These are phyloP conservation scores for Pugionium dolabratum DNA, from an alignment of 345 rosid genomes.

Conservation along the genomic window DNA sequence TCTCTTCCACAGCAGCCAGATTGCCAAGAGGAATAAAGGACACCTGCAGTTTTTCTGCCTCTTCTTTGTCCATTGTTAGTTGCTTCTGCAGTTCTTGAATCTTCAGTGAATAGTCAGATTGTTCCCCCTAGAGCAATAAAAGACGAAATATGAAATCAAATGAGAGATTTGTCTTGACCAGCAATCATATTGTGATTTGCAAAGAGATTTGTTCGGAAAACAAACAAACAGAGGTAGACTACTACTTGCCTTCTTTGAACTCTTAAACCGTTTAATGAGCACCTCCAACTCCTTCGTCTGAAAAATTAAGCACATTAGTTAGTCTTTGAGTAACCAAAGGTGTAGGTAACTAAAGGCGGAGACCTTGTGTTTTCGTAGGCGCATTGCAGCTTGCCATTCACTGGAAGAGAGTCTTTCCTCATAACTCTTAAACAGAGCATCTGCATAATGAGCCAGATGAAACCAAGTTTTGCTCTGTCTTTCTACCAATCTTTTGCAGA, in stretches of 20 bases:
- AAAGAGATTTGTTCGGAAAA: conserved; percentile 17
- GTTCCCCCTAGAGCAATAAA: conserved; percentile 59
- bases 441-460: conserved; percentile 93
- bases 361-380: conserved; percentile 92
- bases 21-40: conserved; percentile 8
- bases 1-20: conserved; percentile 18
- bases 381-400: conserved; percentile 98
- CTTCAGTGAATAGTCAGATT: conserved; percentile 72
- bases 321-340: neutral
- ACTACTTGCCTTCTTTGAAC: conserved; percentile 64
- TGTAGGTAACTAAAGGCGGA: conserved; percentile 8
- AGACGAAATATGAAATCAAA: conserved; percentile 13
- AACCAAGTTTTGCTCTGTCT: conserved; percentile 83
- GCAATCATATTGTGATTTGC: neutral
- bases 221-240: conserved; percentile 12
- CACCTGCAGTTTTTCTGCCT: conserved; percentile 84
- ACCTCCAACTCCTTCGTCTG: conserved; percentile 83
- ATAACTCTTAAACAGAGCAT: conserved; percentile 80
- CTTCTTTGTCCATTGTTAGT: conserved; percentile 84
- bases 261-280: conserved; percentile 56
- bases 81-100: conserved; percentile 87
- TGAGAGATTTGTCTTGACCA: conserved; percentile 9
- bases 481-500: conserved; percentile 62
- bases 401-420: conserved; percentile 87
- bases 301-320: conserved; percentile 28